phyloP scores from a whole-genome alignment of 345 rosid genomes.

The Citrus glauca region DNA sequence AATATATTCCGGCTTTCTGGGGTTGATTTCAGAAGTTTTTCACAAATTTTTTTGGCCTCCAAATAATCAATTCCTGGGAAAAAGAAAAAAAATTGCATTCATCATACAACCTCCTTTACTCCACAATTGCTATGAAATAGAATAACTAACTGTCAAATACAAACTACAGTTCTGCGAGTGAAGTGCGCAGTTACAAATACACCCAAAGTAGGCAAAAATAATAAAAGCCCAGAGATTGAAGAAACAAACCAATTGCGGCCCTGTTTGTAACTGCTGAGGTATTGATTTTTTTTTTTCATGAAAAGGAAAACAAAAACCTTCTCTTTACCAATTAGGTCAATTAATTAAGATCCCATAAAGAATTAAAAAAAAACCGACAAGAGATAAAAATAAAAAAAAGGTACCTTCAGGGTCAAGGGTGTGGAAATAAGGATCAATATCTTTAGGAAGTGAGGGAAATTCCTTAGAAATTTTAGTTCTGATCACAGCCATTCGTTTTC shows the following conservation, averaged over 20 bases:
- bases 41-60: constrained; percentile 77
- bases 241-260: too few relatives aligned
- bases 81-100: background rate
- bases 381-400: background rate
- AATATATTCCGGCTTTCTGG: constrained; percentile 88
- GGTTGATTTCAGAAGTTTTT: constrained; percentile 65
- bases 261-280: too few relatives aligned
- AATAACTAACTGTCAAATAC: too few relatives aligned
- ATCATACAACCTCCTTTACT: constrained; percentile 9
- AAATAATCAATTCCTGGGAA: constrained; percentile 67
- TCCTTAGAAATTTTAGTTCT: constrained; percentile 72
- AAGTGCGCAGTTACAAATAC: too few relatives aligned
- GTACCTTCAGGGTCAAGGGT: constrained; percentile 78
- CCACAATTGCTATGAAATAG: too few relatives aligned
- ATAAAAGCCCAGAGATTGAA: too few relatives aligned
- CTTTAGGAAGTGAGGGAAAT: constrained; percentile 70
- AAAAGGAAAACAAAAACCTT: background rate
- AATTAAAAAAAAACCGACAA: background rate
- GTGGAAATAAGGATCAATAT: constrained; percentile 71
- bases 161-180: too few relatives aligned
- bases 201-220: too few relatives aligned
- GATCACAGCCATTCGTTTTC: constrained; percentile 67
- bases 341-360: background rate
- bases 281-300: too few relatives aligned
- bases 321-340: background rate